These are phyloP conservation scores for Canna indica DNA, from an alignment of 176 grass and related monocot species.

Conservation along the genomic window DNA sequence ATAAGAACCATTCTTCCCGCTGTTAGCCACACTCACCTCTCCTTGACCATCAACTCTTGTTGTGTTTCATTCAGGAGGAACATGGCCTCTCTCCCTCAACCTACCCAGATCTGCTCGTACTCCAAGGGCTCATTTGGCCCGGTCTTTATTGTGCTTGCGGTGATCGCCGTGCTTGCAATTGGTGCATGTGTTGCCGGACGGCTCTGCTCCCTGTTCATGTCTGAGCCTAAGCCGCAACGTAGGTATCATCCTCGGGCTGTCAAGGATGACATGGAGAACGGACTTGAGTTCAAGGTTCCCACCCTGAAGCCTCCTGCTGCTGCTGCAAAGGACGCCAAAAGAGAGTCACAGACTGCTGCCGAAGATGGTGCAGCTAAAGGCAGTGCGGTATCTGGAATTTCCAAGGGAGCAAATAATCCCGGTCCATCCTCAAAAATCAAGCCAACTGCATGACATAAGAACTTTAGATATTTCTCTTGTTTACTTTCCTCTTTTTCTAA, in stretches of 20 bases:
- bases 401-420: background rate
- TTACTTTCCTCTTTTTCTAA: too few relatives aligned
- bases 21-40: background rate
- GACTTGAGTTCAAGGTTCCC: slow-evolving; percentile 76
- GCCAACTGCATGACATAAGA: background rate
- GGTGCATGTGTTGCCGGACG: slow-evolving; percentile 55
- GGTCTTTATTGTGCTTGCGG: slow-evolving; percentile 48
- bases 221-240: slow-evolving; percentile 23
- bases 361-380: background rate
- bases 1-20: slow-evolving; percentile 10
- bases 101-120: slow-evolving; percentile 27
- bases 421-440: background rate
- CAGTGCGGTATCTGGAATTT: background rate
- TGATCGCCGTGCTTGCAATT: slow-evolving; percentile 61
- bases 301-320: slow-evolving; percentile 38
- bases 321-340: background rate
- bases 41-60: background rate
- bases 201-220: slow-evolving; percentile 42
- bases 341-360: background rate
- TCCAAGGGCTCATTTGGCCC: slow-evolving; percentile 65
- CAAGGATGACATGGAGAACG: slow-evolving; percentile 57
- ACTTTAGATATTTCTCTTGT: too few relatives aligned
- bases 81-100: slow-evolving; percentile 56
- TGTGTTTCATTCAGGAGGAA: background rate
- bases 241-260: slow-evolving; percentile 43